Evolutionary conservation across 108 stramenopile species (phyloP), one percentile per base, ranked within the genome.

Genomic region (Fragilaria radians): DNA sequence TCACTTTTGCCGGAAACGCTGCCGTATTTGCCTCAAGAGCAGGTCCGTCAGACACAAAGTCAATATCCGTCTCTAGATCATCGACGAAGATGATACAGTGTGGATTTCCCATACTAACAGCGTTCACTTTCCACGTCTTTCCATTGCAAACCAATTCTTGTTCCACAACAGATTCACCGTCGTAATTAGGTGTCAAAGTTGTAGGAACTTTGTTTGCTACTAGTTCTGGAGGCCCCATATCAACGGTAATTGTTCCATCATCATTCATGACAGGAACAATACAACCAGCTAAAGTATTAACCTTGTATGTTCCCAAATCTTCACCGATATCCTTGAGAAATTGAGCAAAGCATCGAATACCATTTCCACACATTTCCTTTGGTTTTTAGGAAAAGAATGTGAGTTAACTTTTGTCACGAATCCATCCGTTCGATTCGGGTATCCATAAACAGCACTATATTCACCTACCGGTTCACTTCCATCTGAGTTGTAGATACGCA

Each of bases 311-410:
- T 61, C 78, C 66, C 24, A 80, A 71, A 67, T 89, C 82, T 32
- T 73, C 88, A 21, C 91, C 97, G 46, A 96, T 68, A 68, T 96
- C 95, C 14, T 80, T 82, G 47, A 98, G 55, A 61, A 96, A 98
- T 54, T 89, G 79, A 7, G 96, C 97, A 64, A 97, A 79, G 70
- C 96, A 96, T 34, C 97, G 88, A 62, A 98, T 98, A 5, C 97
- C 97, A 72, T 98, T 98, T 19, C 97, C 97, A 68, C 97, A 98
- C 97, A 98, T 98, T 73, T 98, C 96, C 36, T 42, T 7, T n/a
- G n/a, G n/a, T n/a, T n/a, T n/a, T n/a, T n/a, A n/a, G n/a, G n/a
- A n/a, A n/a, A n/a, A n/a, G n/a, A n/a, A n/a, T n/a, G n/a, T n/a
- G n/a, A n/a, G n/a, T n/a, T n/a, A n/a, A n/a, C n/a, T n/a, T n/a